Conservation (phyloP, 768 basidiomycete species). For the Tylopilus sp. region DNA sequence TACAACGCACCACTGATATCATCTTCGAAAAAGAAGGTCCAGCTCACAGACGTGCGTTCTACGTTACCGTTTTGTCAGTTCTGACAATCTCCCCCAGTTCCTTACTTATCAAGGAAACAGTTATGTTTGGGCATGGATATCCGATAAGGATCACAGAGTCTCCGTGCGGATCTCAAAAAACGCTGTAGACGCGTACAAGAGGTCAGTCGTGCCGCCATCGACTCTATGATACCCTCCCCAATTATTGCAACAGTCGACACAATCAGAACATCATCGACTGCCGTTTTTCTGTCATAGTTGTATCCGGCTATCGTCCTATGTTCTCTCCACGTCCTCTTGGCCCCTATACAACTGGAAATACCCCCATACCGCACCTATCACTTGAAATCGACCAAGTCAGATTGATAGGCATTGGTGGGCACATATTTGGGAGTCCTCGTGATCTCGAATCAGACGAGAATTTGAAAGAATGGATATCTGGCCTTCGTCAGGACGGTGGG, state of each 20-base stretch:
- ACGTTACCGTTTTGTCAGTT: background rate
- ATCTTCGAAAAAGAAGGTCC: slow-evolving; percentile 49
- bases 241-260: slow-evolving; percentile 19
- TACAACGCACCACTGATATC: slow-evolving; percentile 11
- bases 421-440: slow-evolving; percentile 49
- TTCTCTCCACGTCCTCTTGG: slow-evolving; percentile 51
- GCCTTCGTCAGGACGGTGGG: slow-evolving; percentile 54
- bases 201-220: slow-evolving; percentile 27
- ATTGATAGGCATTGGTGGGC: slow-evolving; percentile 40
- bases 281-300: slow-evolving; percentile 44
- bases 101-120: slow-evolving; percentile 47
- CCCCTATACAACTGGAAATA: slow-evolving; percentile 33
- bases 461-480: slow-evolving; percentile 51
- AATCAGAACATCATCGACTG: slow-evolving; percentile 41
- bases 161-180: slow-evolving; percentile 53
- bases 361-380: slow-evolving; percentile 42
- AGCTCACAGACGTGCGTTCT: slow-evolving; percentile 51
- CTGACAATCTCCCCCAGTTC: slow-evolving; percentile 41
- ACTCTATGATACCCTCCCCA: background rate
- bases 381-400: slow-evolving; percentile 50
- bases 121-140: slow-evolving; percentile 61
- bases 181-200: slow-evolving; percentile 44
- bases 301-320: slow-evolving; percentile 49
- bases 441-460: slow-evolving; percentile 40
- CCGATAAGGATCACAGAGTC: slow-evolving; percentile 52